A percentile compares a stretch with the other conserved stretches of the same genome.
Conservation (phyloP, 2,329 filamentous ascomycete species). For the Claviceps spartinae region DNA sequence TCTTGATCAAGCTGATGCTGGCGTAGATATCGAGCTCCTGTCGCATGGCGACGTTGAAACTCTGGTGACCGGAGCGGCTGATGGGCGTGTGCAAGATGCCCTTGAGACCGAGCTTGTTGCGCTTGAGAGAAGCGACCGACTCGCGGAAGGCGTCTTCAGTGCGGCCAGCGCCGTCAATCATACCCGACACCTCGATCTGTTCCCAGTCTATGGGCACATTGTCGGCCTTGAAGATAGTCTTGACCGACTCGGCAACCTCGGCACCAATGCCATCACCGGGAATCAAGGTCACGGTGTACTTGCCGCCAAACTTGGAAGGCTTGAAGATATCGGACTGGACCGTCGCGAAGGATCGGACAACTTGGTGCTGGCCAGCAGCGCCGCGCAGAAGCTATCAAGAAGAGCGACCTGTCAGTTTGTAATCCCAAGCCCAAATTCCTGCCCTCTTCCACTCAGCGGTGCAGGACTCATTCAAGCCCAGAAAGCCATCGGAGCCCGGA, state of each 20-base stretch:
- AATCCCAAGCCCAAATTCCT: too few species aligned
- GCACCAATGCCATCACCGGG: constrained; percentile 97
- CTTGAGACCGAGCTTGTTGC: constrained; percentile 98
- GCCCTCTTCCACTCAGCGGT: too few species aligned
- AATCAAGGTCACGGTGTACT: constrained; percentile 97
- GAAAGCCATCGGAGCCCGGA: too few species aligned
- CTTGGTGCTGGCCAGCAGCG: constrained; percentile 29
- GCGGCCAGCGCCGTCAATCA: constrained; percentile 66
- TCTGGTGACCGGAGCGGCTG: constrained; percentile 92
- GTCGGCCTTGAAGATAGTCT: constrained; percentile 99
- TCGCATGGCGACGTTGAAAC: constrained; percentile 97
- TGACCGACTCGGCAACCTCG: constrained; percentile 94
- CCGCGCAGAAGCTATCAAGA: constrained; percentile 36
- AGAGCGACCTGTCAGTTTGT: not conserved
- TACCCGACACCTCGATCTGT: constrained; percentile 87
- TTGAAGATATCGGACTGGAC: constrained; percentile 95
- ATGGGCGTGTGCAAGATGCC: constrained; percentile 97
- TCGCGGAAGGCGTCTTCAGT: constrained; percentile 93
- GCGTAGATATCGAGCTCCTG: constrained; percentile 99
- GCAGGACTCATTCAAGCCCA: too few species aligned
- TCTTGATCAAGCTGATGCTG: constrained; percentile 96
- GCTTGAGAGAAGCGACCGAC: constrained; percentile 85
- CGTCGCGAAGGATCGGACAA: constrained; percentile 55
- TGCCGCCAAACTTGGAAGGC: constrained; percentile 96
- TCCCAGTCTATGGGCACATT: constrained; percentile 99